Evolutionary conservation across 1,284 basidiomycete species (phyloP).

Genomic region (Tylopilus sp.): DNA sequence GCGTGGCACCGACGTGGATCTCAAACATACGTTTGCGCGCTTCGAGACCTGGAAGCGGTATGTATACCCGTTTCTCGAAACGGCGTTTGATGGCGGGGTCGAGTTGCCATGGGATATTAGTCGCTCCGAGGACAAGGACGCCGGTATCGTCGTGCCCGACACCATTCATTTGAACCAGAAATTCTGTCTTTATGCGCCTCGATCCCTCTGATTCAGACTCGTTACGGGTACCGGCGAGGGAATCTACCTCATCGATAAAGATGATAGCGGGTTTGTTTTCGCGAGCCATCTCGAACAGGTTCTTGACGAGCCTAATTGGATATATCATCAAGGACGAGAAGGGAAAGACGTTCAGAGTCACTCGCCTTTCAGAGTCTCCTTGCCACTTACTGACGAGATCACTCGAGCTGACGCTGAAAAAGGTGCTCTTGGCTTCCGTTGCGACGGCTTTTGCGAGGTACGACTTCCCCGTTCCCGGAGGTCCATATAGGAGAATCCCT

Average conservation of each 20-base stretch:
- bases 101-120: constrained; percentile 97
- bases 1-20: constrained; percentile 92
- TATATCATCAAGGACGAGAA: neutral
- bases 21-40: constrained; percentile 97
- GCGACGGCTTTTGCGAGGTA: constrained; percentile 98
- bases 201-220: constrained; percentile 97
- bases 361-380: constrained; percentile 93
- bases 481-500: constrained; percentile 94
- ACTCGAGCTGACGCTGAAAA: constrained; percentile 94
- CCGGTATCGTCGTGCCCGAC: constrained; percentile 98
- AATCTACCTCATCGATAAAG: constrained; percentile 99
- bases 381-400: constrained; percentile 99
- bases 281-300: constrained; percentile 94
- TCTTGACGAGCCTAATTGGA: constrained; percentile 78
- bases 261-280: constrained; percentile 98
- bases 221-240: constrained; percentile 89
- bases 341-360: constrained; percentile 8
- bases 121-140: constrained; percentile 97
- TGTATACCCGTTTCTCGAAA: constrained; percentile 99
- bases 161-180: constrained; percentile 97
- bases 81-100: constrained; percentile 97
- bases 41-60: constrained; percentile 91
- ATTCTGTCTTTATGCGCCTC: constrained; percentile 97
- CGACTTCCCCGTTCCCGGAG: constrained; percentile 93
- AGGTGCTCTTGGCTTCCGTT: constrained; percentile 97